These are phyloP conservation scores for Metschnikowia dekortorum DNA, from an alignment of 805 yeast genomes.

Conservation along the genomic window DNA sequence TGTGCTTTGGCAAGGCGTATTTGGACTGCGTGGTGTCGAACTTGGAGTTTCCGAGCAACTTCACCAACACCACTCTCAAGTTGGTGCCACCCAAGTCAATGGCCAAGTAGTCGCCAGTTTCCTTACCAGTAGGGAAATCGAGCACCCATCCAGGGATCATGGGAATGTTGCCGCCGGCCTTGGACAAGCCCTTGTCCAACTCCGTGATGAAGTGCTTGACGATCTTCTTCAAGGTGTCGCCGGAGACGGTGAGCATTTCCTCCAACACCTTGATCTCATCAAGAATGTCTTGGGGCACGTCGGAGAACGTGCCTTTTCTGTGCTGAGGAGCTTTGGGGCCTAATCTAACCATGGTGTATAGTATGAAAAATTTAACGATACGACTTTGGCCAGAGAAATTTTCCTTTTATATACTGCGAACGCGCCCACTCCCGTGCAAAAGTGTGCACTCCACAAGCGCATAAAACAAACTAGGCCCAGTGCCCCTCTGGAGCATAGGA, in stretches of 20 bases:
- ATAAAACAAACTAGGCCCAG: constrained; percentile 1
- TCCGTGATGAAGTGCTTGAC: constrained; percentile 74
- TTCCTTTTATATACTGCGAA: constrained; percentile 2
- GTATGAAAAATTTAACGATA: background rate
- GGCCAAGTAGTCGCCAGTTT: constrained; percentile 85
- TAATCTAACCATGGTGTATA: constrained; percentile 61
- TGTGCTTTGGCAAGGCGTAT: constrained; percentile 67
- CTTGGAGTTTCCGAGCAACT: constrained; percentile 74
- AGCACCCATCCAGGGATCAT: constrained; percentile 98
- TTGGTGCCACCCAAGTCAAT: constrained; percentile 98
- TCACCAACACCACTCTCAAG: constrained; percentile 85
- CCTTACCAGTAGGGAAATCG: constrained; percentile 89
- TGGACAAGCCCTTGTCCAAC: constrained; percentile 73
- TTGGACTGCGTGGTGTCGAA: constrained; percentile 87
- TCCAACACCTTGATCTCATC: constrained; percentile 58
- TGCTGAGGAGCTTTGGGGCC: constrained; percentile 82
- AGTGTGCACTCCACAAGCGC: constrained; percentile 5
- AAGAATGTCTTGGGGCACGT: constrained; percentile 61
- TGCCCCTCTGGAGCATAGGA: too few species aligned
- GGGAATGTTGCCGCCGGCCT: constrained; percentile 81
- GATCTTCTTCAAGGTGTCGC: constrained; percentile 57
- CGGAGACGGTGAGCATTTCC: constrained; percentile 55
- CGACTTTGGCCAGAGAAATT: background rate
- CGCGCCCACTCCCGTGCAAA: constrained; percentile 1
- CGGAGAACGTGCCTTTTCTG: constrained; percentile 60